A percentile compares a stretch with the other conserved stretches of the same genome.
Evolutionary conservation across 2,329 filamentous ascomycete species (phyloP).

Genomic region (Aureobasidium sp.): DNA sequence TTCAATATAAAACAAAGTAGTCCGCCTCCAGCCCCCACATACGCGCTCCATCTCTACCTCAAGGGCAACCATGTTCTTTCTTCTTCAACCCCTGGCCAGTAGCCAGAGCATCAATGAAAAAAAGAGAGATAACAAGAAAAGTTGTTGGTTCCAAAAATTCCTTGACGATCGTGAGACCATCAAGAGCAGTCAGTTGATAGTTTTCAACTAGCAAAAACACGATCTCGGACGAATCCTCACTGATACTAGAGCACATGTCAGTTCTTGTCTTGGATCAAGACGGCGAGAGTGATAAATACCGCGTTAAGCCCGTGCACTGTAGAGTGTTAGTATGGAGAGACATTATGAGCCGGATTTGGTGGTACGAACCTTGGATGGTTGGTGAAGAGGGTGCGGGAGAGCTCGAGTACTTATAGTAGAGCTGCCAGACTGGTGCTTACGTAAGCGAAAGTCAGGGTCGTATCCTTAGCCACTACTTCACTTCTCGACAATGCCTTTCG

Average conservation of each 20-base stretch:
- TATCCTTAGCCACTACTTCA: neutral
- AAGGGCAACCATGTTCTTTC: conserved; percentile 17
- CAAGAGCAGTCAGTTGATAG: conserved; percentile 69
- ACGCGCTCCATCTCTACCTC: neutral
- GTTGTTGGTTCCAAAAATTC: conserved; percentile 62
- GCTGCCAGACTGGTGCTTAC: neutral
- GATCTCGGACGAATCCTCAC: conserved; percentile 83
- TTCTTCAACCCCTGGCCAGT: conserved; percentile 43
- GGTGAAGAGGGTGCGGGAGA: neutral
- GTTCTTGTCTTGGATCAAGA: neutral
- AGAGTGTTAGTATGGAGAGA: neutral
- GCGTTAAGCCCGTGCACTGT: neutral
- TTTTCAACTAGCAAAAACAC: conserved; percentile 89
- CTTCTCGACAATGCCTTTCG: neutral
- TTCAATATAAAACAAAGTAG: neutral
- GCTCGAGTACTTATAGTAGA: neutral
- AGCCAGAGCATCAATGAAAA: conserved; percentile 47
- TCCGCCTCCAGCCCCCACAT: neutral
- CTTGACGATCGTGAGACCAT: conserved; percentile 59
- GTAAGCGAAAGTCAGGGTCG: neutral
- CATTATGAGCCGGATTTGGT: neutral
- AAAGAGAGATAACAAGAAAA: conserved; percentile 28
- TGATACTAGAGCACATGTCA: conserved; percentile 39
- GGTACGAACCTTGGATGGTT: neutral
- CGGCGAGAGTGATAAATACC: neutral